Evolutionary conservation across 352 stramenopile species (phyloP), one percentile per base, ranked within the genome.

Genomic region (Phytophthora hybrid): DNA sequence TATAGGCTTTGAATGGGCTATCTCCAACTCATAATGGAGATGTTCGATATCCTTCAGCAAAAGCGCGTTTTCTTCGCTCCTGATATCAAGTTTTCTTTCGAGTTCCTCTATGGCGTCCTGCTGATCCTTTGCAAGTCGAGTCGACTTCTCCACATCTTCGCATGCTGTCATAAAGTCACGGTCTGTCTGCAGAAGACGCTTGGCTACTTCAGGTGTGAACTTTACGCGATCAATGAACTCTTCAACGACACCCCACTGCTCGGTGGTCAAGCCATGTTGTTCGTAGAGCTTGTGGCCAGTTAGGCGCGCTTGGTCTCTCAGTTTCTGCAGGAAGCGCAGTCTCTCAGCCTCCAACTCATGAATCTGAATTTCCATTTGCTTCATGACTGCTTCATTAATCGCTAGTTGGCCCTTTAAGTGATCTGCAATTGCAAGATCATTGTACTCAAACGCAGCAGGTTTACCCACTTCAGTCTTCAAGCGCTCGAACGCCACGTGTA

Each of bases 181-280:
- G 5, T 41, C 53, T 1, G 47, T 53, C 18, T 65, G 21, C 8
- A 89, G 32, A 63, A 84, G 67, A 34, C 75, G 72, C 46, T 83
- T 84, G 1, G 81, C 82, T 18, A 90, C 77, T 62, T 93, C 83
- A 1, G 83, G 83, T 0, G 85, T 88, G 37, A 79, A 71, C 39
- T 89, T 88, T 9, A 93, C 76, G 21, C 81, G 74, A 53, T 91
- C 80, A 57, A 94, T 92, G 63, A 92, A 89, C n/a, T 84, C 80
- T 70, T 92, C 81, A 1, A 92, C 84, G 34, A 79, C 70, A 44
- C 66, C 19, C 83, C 81, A 91, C 55, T 91, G 78, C 32, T 90
- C 84, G 3, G 62, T 85, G 0, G 81, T 90, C 31, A 93, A 71
- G 0, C 84, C 84, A 66, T 91, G 81, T 13, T 74, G 62, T 23